phyloP scores from a whole-genome alignment of 106 monocot species.

The Acorus gramineus region DNA sequence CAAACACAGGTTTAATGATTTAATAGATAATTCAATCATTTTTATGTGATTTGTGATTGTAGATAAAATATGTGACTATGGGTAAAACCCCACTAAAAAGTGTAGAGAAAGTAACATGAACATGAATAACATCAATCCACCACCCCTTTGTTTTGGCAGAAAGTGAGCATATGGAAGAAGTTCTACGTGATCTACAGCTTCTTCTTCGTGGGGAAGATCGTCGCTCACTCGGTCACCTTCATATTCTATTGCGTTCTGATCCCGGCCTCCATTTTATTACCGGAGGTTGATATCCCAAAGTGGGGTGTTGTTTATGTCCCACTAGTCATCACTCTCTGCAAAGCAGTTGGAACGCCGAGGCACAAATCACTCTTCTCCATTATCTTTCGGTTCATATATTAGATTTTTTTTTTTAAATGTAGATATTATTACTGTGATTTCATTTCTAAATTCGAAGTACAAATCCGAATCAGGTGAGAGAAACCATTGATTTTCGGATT shows the following conservation, averaged over 20 bases:
- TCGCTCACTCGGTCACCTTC: conserved; percentile 69
- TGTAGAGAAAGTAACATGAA: too few species aligned
- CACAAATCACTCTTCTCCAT: not conserved
- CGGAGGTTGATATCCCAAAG: conserved; percentile 61
- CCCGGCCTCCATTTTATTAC: conserved; percentile 59
- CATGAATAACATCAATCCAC: too few species aligned
- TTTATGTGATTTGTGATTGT: too few species aligned
- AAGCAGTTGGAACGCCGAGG: conserved; percentile 60
- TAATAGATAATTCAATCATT: too few species aligned
- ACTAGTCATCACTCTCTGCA: conserved; percentile 55
- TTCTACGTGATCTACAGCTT: conserved; percentile 68
- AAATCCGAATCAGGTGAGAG: too few species aligned
- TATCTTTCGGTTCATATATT: not conserved
- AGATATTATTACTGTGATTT: not conserved
- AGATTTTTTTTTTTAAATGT: too few species aligned
- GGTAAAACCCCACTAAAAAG: too few species aligned
- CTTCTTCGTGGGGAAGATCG: conserved; percentile 72
- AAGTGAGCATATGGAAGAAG: conserved; percentile 73
- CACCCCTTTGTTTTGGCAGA: conserved; percentile 19
- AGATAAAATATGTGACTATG: too few species aligned
- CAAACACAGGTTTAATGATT: too few species aligned
- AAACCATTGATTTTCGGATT: too few species aligned
- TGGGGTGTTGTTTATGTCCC: conserved; percentile 84
- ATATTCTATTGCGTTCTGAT: conserved; percentile 59
- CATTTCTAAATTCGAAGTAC: too few species aligned